Conservation (phyloP, 192 early-diverging fungal species). For the Pilaira anomala region DNA sequence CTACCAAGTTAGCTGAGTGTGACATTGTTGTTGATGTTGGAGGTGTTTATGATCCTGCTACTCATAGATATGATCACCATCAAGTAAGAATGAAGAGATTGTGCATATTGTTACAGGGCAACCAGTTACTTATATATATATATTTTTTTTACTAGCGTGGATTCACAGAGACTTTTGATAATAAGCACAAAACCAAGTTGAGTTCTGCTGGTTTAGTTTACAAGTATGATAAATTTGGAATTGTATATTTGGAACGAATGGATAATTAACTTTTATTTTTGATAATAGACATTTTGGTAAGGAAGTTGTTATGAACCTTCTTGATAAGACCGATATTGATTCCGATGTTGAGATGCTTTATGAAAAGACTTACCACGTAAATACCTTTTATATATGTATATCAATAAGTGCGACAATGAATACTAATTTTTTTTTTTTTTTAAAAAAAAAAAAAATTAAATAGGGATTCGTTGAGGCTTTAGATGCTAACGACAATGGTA, state of each 20-base stretch:
- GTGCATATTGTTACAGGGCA: neutral
- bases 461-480: constrained; percentile 72
- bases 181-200: constrained; percentile 76
- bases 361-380: constrained; percentile 78
- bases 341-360: constrained; percentile 65
- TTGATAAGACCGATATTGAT: constrained; percentile 50
- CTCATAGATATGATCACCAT: constrained; percentile 85
- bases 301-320: constrained; percentile 65
- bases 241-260: neutral
- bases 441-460: too few species aligned
- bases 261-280: neutral
- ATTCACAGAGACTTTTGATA: constrained; percentile 84
- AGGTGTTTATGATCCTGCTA: constrained; percentile 79
- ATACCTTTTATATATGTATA: neutral
- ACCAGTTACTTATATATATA: neutral
- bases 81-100: constrained; percentile 44
- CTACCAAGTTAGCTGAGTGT: constrained; percentile 66
- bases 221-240: constrained; percentile 53
- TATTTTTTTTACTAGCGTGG: constrained; percentile 50
- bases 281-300: constrained; percentile 76
- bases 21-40: constrained; percentile 95
- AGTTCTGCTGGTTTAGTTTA: constrained; percentile 95
- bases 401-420: neutral
- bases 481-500: constrained; percentile 92
- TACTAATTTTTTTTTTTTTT: neutral